These are phyloP conservation scores for Fusarium paranaense DNA, from an alignment of 2,329 filamentous ascomycete genomes.

Conservation along the genomic window DNA sequence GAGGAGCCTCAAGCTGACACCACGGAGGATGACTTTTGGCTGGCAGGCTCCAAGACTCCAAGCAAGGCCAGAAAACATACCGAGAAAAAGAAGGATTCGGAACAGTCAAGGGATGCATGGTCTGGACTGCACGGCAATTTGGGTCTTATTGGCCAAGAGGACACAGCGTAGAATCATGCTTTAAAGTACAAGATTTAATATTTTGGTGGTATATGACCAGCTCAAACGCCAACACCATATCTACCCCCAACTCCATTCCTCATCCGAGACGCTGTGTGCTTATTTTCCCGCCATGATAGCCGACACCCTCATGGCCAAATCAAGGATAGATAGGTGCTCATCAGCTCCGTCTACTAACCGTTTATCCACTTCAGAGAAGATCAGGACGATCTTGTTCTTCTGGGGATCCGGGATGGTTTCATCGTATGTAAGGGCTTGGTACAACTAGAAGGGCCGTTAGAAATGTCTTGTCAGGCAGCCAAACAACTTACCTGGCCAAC, in stretches of 20 bases:
- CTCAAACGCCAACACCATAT: slow-evolving; percentile 40
- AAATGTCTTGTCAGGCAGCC: neutral
- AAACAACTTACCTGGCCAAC: slow-evolving; percentile 74
- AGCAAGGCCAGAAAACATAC: slow-evolving; percentile 41
- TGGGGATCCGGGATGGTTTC: slow-evolving; percentile 85
- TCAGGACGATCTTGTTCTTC: slow-evolving; percentile 88
- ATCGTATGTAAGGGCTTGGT: slow-evolving; percentile 84
- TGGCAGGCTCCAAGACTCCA: slow-evolving; percentile 46
- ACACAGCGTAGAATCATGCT: slow-evolving; percentile 34
- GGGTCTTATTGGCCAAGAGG: slow-evolving; percentile 60
- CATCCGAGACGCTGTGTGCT: slow-evolving; percentile 17
- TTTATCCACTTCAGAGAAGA: slow-evolving; percentile 96
- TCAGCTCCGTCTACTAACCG: slow-evolving; percentile 93
- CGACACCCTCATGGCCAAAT: slow-evolving; percentile 85
- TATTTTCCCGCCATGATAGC: slow-evolving; percentile 70
- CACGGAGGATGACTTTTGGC: slow-evolving; percentile 50
- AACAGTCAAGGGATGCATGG: slow-evolving; percentile 59
- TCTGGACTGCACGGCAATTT: slow-evolving; percentile 64
- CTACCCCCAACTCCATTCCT: slow-evolving; percentile 40
- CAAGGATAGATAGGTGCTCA: slow-evolving; percentile 91
- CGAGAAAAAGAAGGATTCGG: slow-evolving; percentile 38
- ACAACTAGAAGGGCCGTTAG: slow-evolving; percentile 67
- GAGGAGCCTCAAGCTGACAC: slow-evolving; percentile 36
- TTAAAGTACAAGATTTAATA: slow-evolving; percentile 25
- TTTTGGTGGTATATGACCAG: slow-evolving; percentile 33